Base-by-base conservation (phyloP, 176 grass and related monocot genomes). In the Olyra latifolia region DNA sequence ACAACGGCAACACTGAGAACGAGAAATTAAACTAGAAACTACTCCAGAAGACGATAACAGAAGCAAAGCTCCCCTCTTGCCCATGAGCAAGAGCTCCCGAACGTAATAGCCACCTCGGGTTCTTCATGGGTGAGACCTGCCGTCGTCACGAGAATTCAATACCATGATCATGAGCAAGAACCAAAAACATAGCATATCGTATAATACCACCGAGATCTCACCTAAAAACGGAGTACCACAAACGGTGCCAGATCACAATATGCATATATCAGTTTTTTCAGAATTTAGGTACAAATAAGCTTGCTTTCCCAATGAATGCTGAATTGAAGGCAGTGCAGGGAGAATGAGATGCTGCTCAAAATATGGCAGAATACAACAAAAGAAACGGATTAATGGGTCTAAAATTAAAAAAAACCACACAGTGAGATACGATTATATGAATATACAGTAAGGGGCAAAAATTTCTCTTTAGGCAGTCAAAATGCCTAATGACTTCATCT, bases 61-160 rank as follows among this genome's bases (percentile, higher is more conserved):
- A 80, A 44, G 65, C 29, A 42, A 54, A 39, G 20, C 62, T 58
- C 10, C 29, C 5, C 15, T 69, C 59, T 64, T 64, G 10, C 1
- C 11, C 75, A 39, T 20, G 50, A 74, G 48, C n/a, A 74, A 29
- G 50, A 19, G 28, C 49, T 61, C 4, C 66, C 42, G 7, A 46
- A 15, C 46, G 20, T n/a, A 71, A 82, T 32, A 3, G 8, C 5
- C 58, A 72, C 39, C 13, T 66, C 7, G 52, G 13, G 20, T 39
- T 39, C 76, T 23, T 67, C 76, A 20, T 46, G 49, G 62, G 12
- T 7, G 76, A 66, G 39, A 80, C 77, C 77, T 75, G 69, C n/a
- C 47, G 56, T 38, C 4, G 49, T 27, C 42, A 74, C 59, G 15
- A 67, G 20, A 59, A 66, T 45, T 66, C 69, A 20, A 59, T 29